phyloP scores from a whole-genome alignment of 305 asterid species.

The Plantago rigida region DNA sequence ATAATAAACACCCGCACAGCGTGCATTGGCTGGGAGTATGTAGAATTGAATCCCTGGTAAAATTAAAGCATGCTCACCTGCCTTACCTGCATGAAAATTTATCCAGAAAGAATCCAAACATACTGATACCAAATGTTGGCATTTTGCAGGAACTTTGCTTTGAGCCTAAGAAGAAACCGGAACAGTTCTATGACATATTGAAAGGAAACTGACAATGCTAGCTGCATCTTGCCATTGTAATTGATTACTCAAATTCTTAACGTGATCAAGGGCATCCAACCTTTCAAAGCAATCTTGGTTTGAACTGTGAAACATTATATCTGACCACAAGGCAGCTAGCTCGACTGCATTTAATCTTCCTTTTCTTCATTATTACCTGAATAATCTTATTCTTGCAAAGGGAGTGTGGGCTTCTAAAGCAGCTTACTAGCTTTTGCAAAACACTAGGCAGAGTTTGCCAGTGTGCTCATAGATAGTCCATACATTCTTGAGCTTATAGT shows the following conservation, averaged over 20 bases:
- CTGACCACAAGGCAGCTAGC: no score
- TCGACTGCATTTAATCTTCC: no score
- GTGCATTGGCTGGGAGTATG: neutral
- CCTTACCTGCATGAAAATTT: neutral
- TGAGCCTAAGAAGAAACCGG: slow-evolving; percentile 61
- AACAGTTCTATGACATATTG: slow-evolving; percentile 62
- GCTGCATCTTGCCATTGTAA: neutral
- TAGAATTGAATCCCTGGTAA: neutral
- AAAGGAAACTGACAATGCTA: slow-evolving; percentile 42
- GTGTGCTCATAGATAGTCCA: no score
- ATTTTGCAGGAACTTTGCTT: slow-evolving; percentile 55
- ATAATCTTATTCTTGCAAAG: no score
- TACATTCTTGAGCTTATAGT: no score
- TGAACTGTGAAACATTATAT: neutral
- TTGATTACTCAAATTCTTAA: slow-evolving; percentile 8
- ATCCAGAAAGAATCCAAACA: neutral
- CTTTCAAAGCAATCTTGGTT: neutral
- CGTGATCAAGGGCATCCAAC: neutral
- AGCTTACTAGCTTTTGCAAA: no score
- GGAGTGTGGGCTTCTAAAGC: no score
- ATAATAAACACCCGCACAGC: neutral
- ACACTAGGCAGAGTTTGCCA: no score
- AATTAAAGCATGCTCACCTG: neutral
- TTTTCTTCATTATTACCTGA: no score
- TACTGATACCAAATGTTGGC: slow-evolving; percentile 17